These are phyloP conservation scores for Halophytophthora batemanensis DNA, from an alignment of 352 stramenopile species.

Conservation along the genomic window DNA sequence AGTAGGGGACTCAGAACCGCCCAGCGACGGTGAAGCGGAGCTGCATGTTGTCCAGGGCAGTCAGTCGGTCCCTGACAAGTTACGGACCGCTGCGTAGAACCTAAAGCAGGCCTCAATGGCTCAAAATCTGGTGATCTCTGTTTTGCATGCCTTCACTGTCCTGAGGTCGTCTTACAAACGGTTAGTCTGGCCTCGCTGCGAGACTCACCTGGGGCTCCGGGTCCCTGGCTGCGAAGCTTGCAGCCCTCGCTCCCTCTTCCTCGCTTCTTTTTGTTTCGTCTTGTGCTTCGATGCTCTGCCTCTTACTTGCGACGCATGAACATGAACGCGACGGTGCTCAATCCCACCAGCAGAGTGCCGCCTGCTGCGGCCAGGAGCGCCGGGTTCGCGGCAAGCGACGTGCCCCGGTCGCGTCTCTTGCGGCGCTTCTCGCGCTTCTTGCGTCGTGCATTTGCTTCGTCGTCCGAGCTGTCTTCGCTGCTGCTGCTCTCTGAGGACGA, in stretches of 20 bases:
- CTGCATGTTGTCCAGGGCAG: constrained; percentile 13
- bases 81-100: too few relatives aligned
- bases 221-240: background rate
- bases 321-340: constrained; percentile 50
- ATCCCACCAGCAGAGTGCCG: constrained; percentile 38
- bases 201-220: background rate
- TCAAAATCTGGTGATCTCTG: too few relatives aligned
- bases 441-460: constrained; percentile 43
- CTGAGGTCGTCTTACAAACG: too few relatives aligned
- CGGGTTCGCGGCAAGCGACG: constrained; percentile 16
- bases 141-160: too few relatives aligned
- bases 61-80: constrained; percentile 9
- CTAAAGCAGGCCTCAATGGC: too few relatives aligned
- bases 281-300: constrained; percentile 1
- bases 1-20: constrained; percentile 15
- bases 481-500: constrained; percentile 41
- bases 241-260: constrained; percentile 13
- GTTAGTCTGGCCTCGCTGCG: too few relatives aligned
- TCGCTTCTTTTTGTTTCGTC: constrained; percentile 1
- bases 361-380: constrained; percentile 35
- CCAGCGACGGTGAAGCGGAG: constrained; percentile 20
- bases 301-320: constrained; percentile 65
- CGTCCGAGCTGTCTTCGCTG: constrained; percentile 32
- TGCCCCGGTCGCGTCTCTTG: constrained; percentile 32
- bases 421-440: constrained; percentile 38